A percentile compares a stretch with the other conserved stretches of the same genome.
These are phyloP conservation scores for Bacidia gigantensis DNA, from an alignment of 495 filamentous ascomycete genomes.

Conservation along the genomic window DNA sequence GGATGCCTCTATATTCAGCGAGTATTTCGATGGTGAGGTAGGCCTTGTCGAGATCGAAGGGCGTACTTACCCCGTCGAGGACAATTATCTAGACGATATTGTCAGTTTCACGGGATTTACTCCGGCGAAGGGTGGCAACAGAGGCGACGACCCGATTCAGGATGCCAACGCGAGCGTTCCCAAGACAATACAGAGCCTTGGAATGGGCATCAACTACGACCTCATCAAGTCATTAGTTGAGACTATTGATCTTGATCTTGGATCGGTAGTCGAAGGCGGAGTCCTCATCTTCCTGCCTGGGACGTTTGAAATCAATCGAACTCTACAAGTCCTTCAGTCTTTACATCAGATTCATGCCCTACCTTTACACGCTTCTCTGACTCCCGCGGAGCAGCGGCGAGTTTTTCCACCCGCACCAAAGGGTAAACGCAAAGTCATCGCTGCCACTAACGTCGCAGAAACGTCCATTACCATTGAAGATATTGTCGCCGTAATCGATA, in stretches of 20 bases:
- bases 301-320: slow-evolving; percentile 70
- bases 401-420: slow-evolving; percentile 67
- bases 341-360: slow-evolving; percentile 65
- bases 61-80: slow-evolving; percentile 77
- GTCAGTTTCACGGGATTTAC: slow-evolving; percentile 65
- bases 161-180: slow-evolving; percentile 40
- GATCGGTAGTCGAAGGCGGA: slow-evolving; percentile 50
- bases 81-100: slow-evolving; percentile 84
- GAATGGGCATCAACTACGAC: slow-evolving; percentile 85
- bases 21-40: slow-evolving; percentile 69
- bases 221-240: slow-evolving; percentile 66
- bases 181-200: slow-evolving; percentile 56
- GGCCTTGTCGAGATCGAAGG: slow-evolving; percentile 75
- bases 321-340: slow-evolving; percentile 51
- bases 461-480: slow-evolving; percentile 98
- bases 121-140: slow-evolving; percentile 28
- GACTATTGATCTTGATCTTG: slow-evolving; percentile 65
- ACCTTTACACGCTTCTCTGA: slow-evolving; percentile 83
- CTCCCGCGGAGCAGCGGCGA: slow-evolving; percentile 68
- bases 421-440: slow-evolving; percentile 81
- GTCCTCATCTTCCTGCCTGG: slow-evolving; percentile 92
- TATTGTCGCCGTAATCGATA: slow-evolving; percentile 92
- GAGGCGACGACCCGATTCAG: slow-evolving; percentile 22
- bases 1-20: slow-evolving; percentile 72
- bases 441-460: slow-evolving; percentile 92